Conservation (phyloP, 2,329 filamentous ascomycete species). For the Nothophoma quercina region DNA sequence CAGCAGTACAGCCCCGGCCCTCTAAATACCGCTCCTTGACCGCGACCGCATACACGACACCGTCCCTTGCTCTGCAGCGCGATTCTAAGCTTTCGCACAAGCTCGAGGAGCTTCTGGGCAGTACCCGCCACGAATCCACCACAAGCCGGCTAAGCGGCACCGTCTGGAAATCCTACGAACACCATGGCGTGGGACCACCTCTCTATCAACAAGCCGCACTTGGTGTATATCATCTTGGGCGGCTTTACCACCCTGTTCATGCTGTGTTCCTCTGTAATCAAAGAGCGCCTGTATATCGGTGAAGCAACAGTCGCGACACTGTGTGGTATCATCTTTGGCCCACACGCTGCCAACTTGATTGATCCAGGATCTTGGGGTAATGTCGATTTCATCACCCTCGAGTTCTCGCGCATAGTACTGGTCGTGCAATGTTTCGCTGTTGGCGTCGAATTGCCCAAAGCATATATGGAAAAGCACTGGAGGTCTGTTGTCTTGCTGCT, state of each 20-base stretch:
- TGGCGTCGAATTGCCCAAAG: constrained; percentile 87
- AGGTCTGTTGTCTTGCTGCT: constrained; percentile 87
- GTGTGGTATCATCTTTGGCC: constrained; percentile 88
- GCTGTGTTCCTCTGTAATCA: constrained; percentile 97
- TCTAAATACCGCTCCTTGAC: constrained; percentile 10
- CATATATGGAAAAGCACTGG: constrained; percentile 99
- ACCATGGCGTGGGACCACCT: constrained; percentile 81
- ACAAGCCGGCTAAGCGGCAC: constrained; percentile 20
- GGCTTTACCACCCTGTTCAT: constrained; percentile 98
- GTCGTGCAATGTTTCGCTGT: constrained; percentile 94
- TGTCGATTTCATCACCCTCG: constrained; percentile 84
- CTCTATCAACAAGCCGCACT: constrained; percentile 88
- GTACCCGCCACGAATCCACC: constrained; percentile 8
- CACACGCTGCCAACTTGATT: constrained; percentile 82
- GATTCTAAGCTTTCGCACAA: constrained; percentile 21
- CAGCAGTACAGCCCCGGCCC: constrained; percentile 24
- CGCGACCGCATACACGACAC: background rate
- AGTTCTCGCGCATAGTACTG: constrained; percentile 87
- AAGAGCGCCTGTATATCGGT: constrained; percentile 97
- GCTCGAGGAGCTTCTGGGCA: constrained; percentile 20
- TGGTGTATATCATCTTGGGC: constrained; percentile 98
- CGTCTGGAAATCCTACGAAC: constrained; percentile 12
- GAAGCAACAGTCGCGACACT: constrained; percentile 94
- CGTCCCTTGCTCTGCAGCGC: background rate
- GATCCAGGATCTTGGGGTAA: constrained; percentile 79